Evolutionary conservation across 805 yeast genomes (phyloP).

Genomic region (Vanderwaltozyma polyspora): DNA sequence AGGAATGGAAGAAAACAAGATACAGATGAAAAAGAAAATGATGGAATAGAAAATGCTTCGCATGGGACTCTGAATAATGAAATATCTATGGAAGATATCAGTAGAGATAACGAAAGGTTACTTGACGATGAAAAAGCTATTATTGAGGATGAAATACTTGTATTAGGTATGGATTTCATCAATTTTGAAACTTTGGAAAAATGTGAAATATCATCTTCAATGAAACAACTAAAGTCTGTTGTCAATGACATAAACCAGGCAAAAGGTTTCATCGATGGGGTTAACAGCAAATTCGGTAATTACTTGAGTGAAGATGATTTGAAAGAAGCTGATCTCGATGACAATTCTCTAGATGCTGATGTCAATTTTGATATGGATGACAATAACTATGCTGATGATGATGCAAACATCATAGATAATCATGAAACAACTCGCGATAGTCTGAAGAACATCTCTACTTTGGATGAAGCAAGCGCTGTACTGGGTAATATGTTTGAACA

Average conservation of each 20-base stretch:
- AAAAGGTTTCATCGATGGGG: slow-evolving; percentile 33
- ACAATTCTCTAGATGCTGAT: slow-evolving; percentile 13
- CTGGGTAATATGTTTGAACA: slow-evolving; percentile 35
- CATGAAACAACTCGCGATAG: slow-evolving; percentile 8
- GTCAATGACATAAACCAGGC: slow-evolving; percentile 46
- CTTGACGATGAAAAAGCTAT: background rate
- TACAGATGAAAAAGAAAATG: slow-evolving; percentile 4
- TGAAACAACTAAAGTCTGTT: slow-evolving; percentile 47
- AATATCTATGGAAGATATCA: too few relatives aligned
- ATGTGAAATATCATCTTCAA: slow-evolving; percentile 57
- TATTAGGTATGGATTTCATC: slow-evolving; percentile 26
- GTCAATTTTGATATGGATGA: slow-evolving; percentile 7
- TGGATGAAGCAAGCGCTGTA: slow-evolving; percentile 5
- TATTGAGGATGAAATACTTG: slow-evolving; percentile 20
- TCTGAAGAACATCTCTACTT: too few relatives aligned
- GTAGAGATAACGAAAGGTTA: too few relatives aligned
- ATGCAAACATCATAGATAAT: slow-evolving; percentile 7
- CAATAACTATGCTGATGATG: slow-evolving; percentile 6
- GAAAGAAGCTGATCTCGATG: slow-evolving; percentile 24
- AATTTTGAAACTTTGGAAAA: slow-evolving; percentile 22
- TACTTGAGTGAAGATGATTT: slow-evolving; percentile 23
- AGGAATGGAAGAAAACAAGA: slow-evolving; percentile 6
- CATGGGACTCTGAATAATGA: background rate
- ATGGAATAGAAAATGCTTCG: background rate
- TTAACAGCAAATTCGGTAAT: slow-evolving; percentile 27